Evolutionary conservation across 2,329 filamentous ascomycete species (phyloP).

Genomic region (Akanthomyces muscarius): DNA sequence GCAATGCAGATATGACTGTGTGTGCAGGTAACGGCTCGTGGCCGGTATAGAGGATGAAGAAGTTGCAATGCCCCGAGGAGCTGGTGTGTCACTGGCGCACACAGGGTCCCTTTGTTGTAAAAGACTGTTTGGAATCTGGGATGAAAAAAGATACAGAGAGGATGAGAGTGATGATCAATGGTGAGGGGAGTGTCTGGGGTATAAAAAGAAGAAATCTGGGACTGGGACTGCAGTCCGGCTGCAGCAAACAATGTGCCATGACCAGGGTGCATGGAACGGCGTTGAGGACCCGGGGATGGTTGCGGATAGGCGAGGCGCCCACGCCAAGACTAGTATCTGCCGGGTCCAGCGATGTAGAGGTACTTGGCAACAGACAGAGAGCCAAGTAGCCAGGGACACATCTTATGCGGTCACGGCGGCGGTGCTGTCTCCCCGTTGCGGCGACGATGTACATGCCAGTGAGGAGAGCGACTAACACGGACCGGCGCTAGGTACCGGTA

Average conservation of each 20-base stretch:
- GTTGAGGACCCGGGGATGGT: background rate
- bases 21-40: no score
- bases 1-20: no score
- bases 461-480: background rate
- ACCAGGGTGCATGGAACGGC: background rate
- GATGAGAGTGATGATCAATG: background rate
- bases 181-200: background rate
- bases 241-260: background rate
- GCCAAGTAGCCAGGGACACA: background rate
- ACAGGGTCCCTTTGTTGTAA: background rate
- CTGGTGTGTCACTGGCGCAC: background rate
- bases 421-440: background rate
- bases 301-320: slow-evolving; percentile 3
- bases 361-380: background rate
- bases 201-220: background rate
- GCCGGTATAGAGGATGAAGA: background rate
- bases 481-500: background rate
- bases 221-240: background rate
- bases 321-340: background rate
- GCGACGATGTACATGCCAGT: background rate
- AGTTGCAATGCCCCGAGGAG: background rate
- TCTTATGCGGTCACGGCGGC: background rate
- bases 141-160: background rate
- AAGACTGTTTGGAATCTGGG: background rate
- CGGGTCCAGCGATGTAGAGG: background rate